Evolutionary conservation across 1,284 basidiomycete species (phyloP), one percentile per base, ranked within the genome.

Genomic region (Rhodotorula sp.): DNA sequence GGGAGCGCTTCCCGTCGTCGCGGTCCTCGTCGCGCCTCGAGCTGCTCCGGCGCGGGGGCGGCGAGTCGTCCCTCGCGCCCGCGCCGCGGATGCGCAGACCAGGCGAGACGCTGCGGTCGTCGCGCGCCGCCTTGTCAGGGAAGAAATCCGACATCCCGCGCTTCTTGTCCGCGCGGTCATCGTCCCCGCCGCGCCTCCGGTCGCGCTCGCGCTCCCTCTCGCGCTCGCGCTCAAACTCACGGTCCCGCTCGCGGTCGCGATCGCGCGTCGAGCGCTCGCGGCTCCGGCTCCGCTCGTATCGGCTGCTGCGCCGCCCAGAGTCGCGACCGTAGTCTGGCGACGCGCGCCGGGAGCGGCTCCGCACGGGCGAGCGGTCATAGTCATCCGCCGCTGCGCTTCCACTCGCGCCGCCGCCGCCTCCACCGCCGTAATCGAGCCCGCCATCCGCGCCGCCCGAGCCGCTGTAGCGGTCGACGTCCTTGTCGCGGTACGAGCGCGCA

Each of bases 401-500:
- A 17, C 59, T 56, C 54, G 21, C 60, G 1, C 58, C 60, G n/a
- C 44, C 60, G 29, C 62, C 65, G 34, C 62, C 67, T 13, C 65
- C 66, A 19, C 58, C 70, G 29, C 73, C 73, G 41, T 75, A 92
- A 79, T 92, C 91, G 78, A 92, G 81, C n/a, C 90, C 90, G 77
- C 91, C 70, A 1, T 29, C 55, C 0, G 22, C 90, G 15, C 90
- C 89, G 53, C 89, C 89, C 69, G 89, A 88, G 78, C 90, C 90
- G 22, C 87, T 87, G 78, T 91, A 90, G 50, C 91, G 86, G 48
- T 74, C 73, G 53, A 71, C 71, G 80, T 92, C 91, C 82, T 91
- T 92, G 83, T 92, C 92, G 80, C 91, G 91, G 80, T 91, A 91
- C 13, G 70, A 70, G 39, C 62, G 51, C 34, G 69, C 89, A 19